Evolutionary conservation across 805 yeast species (phyloP).

Genomic region (Monosporozyma unispora): DNA sequence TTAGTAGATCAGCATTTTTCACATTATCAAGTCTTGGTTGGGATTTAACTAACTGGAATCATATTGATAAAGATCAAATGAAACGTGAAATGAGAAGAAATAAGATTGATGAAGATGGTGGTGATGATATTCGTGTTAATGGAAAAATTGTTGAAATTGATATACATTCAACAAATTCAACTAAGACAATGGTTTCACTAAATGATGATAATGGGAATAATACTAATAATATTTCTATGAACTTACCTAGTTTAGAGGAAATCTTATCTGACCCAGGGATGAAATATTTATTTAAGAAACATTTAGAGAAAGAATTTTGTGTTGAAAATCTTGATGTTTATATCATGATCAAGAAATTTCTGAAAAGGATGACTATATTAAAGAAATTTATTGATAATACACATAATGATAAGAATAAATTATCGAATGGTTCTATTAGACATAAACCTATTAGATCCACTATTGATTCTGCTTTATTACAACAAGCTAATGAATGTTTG

Average conservation of each 20-base stretch:
- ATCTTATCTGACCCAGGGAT: slow-evolving; percentile 68
- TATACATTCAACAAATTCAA: background rate
- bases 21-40: slow-evolving; percentile 37
- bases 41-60: slow-evolving; percentile 27
- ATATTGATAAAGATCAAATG: slow-evolving; percentile 9
- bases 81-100: slow-evolving; percentile 1
- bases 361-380: slow-evolving; percentile 37
- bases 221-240: background rate
- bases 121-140: background rate
- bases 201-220: background rate
- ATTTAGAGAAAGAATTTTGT: slow-evolving; percentile 55
- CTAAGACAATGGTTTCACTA: background rate
- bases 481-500: slow-evolving; percentile 45
- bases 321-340: slow-evolving; percentile 72
- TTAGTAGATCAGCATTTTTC: slow-evolving; percentile 36
- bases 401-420: slow-evolving; percentile 5
- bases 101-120: background rate
- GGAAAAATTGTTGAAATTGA: background rate
- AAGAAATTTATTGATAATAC: slow-evolving; percentile 32
- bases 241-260: slow-evolving; percentile 23
- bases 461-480: slow-evolving; percentile 33
- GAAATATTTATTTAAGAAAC: slow-evolving; percentile 56
- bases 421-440: background rate
- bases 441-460: slow-evolving; percentile 25
- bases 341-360: slow-evolving; percentile 46